Evolutionary conservation across 75 land plant genomes (phyloP).

Genomic region (Isoetes taiwanensis): DNA sequence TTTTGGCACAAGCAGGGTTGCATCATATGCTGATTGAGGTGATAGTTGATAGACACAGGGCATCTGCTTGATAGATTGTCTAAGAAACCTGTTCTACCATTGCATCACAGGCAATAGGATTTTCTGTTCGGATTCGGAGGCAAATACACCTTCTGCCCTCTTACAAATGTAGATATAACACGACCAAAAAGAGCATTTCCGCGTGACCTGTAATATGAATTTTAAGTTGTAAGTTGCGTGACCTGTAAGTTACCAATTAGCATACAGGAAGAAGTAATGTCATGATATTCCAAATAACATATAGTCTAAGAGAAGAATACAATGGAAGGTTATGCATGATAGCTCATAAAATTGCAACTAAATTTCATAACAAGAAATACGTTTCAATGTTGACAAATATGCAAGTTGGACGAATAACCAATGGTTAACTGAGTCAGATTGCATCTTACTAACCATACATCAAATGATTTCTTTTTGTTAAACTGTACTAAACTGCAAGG

Average conservation of each 20-base stretch:
- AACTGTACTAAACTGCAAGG: background rate
- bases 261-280: background rate
- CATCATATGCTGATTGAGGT: slow-evolving; percentile 29
- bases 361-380: background rate
- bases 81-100: too few species aligned
- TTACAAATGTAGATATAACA: slow-evolving; percentile 74
- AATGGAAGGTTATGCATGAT: background rate
- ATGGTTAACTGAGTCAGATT: background rate
- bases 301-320: background rate
- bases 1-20: slow-evolving; percentile 32
- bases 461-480: too few species aligned
- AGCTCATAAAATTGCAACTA: background rate
- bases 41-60: slow-evolving; percentile 30
- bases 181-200: slow-evolving; percentile 59
- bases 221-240: background rate
- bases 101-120: too few species aligned
- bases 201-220: slow-evolving; percentile 37
- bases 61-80: too few species aligned
- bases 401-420: background rate
- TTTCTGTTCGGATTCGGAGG: too few species aligned
- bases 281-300: background rate
- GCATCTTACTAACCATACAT: background rate
- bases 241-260: background rate
- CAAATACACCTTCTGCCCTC: slow-evolving; percentile 84
- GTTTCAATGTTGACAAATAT: background rate